Percentiles rank a stretch among this genome's conserved stretches.
Evolutionary conservation across 2,329 filamentous ascomycete genomes (phyloP).

Genomic region (Capronia epimyces): DNA sequence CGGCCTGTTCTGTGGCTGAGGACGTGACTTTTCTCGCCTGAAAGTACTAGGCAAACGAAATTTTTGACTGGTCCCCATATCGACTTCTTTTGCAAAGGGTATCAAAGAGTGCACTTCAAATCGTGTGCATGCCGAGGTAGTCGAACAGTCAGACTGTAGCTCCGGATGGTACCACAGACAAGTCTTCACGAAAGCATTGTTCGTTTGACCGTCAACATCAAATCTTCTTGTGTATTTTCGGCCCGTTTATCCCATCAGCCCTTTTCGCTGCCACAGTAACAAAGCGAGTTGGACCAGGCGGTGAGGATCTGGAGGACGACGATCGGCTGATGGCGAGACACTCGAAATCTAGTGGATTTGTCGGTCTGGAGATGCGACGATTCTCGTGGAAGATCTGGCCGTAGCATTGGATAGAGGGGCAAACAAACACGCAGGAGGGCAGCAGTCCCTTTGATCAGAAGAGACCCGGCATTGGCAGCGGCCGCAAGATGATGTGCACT

Average conservation of each 20-base stretch:
- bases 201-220: not conserved
- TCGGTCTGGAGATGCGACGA: not conserved
- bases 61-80: constrained; percentile 19
- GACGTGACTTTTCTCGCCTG: constrained; percentile 15
- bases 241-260: not conserved
- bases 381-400: not conserved
- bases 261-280: not conserved
- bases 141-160: not conserved
- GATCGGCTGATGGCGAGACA: not conserved
- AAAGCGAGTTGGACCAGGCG: not conserved
- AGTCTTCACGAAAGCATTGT: not conserved
- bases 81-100: not conserved
- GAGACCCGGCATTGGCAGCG: not conserved
- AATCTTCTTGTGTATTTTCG: not conserved
- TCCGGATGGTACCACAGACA: not conserved
- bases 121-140: not conserved
- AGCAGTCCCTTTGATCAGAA: not conserved
- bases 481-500: not conserved
- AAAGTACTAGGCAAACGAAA: constrained; percentile 18
- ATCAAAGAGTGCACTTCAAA: not conserved
- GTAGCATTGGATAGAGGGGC: not conserved
- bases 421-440: not conserved
- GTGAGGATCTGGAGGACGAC: not conserved
- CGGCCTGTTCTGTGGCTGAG: constrained; percentile 10
- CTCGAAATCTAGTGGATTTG: not conserved